Percentiles rank a stretch among this genome's conserved stretches.
Conservation (phyloP, 257 asterid species). For the Leonotis leonurus region DNA sequence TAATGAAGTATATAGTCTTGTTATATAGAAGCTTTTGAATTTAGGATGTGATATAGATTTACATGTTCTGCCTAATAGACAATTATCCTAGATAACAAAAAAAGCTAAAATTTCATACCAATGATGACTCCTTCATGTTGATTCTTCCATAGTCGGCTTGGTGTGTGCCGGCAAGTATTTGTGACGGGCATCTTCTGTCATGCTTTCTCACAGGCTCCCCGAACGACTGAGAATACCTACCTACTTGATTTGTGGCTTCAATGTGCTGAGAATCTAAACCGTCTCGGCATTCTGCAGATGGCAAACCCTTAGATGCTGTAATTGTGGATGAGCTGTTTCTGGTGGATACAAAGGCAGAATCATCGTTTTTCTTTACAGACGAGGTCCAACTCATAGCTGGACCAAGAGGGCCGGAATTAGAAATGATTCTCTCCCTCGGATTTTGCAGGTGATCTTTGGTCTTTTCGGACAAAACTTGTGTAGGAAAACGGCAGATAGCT, state of each 20-base stretch:
- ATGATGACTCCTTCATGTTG: constrained; percentile 29
- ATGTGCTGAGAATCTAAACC: constrained; percentile 19
- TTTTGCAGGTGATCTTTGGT: constrained; percentile 28
- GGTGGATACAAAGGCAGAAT: constrained; percentile 14
- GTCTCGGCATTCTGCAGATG: constrained; percentile 36
- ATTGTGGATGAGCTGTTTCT: constrained; percentile 34
- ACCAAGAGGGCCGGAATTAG: constrained; percentile 67
- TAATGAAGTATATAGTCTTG: not conserved
- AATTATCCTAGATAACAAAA: too few species aligned
- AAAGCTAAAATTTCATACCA: constrained; percentile 22
- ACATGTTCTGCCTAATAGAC: not conserved
- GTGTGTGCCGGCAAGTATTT: constrained; percentile 31
- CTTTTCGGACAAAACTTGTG: constrained; percentile 26
- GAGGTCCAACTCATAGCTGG: constrained; percentile 42
- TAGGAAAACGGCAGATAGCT: constrained; percentile 27
- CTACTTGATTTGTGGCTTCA: constrained; percentile 29
- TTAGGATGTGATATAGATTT: not conserved
- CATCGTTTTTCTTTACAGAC: constrained; percentile 34
- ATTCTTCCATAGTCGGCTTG: constrained; percentile 34
- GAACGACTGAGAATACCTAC: constrained; percentile 34
- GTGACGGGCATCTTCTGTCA: constrained; percentile 30
- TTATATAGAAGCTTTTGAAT: too few species aligned
- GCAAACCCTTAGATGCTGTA: constrained; percentile 40
- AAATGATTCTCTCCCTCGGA: constrained; percentile 28
- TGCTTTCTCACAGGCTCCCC: constrained; percentile 37